phyloP scores from a whole-genome alignment of 2,329 filamentous ascomycete species.

The Drechslerella dactyloides region DNA sequence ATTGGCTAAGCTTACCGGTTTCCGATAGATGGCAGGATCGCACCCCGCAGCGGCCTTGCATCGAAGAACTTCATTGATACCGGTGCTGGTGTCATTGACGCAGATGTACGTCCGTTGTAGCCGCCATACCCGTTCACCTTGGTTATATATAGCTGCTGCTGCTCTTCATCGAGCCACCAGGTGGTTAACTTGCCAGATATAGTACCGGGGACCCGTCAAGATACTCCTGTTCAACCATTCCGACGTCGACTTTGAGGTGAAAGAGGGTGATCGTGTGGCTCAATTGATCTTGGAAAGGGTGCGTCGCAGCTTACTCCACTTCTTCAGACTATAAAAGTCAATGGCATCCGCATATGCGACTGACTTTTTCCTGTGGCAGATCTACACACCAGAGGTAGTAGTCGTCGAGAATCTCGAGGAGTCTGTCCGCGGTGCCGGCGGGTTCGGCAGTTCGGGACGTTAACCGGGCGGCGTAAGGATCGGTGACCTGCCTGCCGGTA shows the following conservation, averaged over 20 bases:
- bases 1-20: conserved; percentile 19
- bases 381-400: conserved; percentile 89
- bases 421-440: conserved; percentile 86
- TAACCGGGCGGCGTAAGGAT: not conserved
- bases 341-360: not conserved
- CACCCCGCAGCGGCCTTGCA: conserved; percentile 64
- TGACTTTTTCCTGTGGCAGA: conserved; percentile 62
- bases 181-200: not conserved
- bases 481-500: too few relatives aligned
- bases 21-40: conserved; percentile 42
- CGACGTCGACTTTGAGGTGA: conserved; percentile 61
- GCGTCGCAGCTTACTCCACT: conserved; percentile 51
- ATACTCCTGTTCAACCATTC: conserved; percentile 90
- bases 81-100: conserved; percentile 94
- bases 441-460: conserved; percentile 84
- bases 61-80: conserved; percentile 96
- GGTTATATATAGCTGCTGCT: not conserved
- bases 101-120: conserved; percentile 64
- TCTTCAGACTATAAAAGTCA: conserved; percentile 15
- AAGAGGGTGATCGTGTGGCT: conserved; percentile 86
- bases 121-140: not conserved
- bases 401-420: conserved; percentile 87
- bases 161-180: not conserved
- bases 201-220: conserved; percentile 88
- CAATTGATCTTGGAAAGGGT: conserved; percentile 89